Evolutionary conservation across 2,329 filamentous ascomycete genomes (phyloP), one percentile per base, ranked within the genome.

Genomic region (Ambrosiella cleistominuta): DNA sequence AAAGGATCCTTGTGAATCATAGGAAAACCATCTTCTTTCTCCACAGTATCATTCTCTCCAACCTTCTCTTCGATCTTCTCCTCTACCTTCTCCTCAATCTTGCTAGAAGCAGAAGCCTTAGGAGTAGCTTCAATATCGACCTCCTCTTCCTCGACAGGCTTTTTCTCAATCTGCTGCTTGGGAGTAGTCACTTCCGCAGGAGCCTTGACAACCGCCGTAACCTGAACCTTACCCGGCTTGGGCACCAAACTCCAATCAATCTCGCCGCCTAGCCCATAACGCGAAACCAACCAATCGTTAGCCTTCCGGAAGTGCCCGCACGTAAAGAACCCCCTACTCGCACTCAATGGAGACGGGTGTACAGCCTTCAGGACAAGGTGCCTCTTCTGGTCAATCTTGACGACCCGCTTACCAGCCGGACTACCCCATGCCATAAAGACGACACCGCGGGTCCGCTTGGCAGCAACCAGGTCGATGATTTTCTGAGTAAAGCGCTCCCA

Each of bases 361-460:
- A 90, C 89, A 65, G 83, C 86, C 70, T 85, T 83, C 63, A 98
- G 74, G 42, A 98, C 87, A 51, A 88, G 76, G 71, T 98, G 91
- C 65, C 78, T 83, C 63, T 79, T 75, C 55, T 70, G 74, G 66
- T 93, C 85, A 56, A 97, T 76, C 64, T 82, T 85, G 47, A 77
- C 72, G 19, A 94, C 87, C 58, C 90, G 75, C 72, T 88, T 86
- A 58, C 83, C 85, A 0, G 93, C 93, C 1, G 88, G 87, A 5
- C 75, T 82, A 13, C 93, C 93, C 93, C 93, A 98, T 0, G 91
- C 91, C 69, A 98, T 73, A 67, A 96, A 98, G 3, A 96, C 93
- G 1, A 98, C 91, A 1, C 93, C 93, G 36, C 77, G 75, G 0
- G 79, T 82, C 50, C 89, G 79, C 64, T 85, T 82, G 66, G 83